phyloP scores from a whole-genome alignment of 768 basidiomycete genomes.

The Naganishia friedmannii region DNA sequence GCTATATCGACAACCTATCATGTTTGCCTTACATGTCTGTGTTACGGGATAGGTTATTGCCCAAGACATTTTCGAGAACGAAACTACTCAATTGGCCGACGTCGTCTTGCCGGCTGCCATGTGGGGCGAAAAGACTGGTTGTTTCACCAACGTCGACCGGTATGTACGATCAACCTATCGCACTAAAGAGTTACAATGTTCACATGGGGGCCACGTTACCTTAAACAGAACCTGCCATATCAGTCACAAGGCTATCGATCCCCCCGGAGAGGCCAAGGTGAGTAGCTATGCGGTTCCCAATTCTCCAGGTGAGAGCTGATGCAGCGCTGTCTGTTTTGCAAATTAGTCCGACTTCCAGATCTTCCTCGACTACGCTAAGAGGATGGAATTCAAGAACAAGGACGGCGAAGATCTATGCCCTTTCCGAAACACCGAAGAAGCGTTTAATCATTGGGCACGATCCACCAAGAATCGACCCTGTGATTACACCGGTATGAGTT shows the following conservation, averaged over 20 bases:
- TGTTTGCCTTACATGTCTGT: too few relatives aligned
- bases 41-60: constrained; percentile 18
- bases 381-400: constrained; percentile 40
- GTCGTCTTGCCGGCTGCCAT: constrained; percentile 37
- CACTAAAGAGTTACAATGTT: too few relatives aligned
- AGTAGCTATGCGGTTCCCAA: too few relatives aligned
- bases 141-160: constrained; percentile 38
- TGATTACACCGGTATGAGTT: constrained; percentile 35
- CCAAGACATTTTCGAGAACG: constrained; percentile 39
- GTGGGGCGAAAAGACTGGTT: constrained; percentile 35
- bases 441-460: constrained; percentile 35
- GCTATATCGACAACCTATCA: too few relatives aligned
- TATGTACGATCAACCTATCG: not conserved
- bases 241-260: constrained; percentile 35
- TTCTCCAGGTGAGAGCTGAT: too few relatives aligned
- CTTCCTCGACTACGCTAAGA: constrained; percentile 34
- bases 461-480: constrained; percentile 33
- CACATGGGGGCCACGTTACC: not conserved
- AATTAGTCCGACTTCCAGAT: constrained; percentile 34
- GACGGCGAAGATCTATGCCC: constrained; percentile 33
- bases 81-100: constrained; percentile 39
- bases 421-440: constrained; percentile 29
- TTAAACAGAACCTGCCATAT: constrained; percentile 33
- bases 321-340: too few relatives aligned
- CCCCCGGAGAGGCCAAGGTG: constrained; percentile 35